Evolutionary conservation across 495 filamentous ascomycete genomes (phyloP).

Genomic region (Clohesyomyces aquaticus): DNA sequence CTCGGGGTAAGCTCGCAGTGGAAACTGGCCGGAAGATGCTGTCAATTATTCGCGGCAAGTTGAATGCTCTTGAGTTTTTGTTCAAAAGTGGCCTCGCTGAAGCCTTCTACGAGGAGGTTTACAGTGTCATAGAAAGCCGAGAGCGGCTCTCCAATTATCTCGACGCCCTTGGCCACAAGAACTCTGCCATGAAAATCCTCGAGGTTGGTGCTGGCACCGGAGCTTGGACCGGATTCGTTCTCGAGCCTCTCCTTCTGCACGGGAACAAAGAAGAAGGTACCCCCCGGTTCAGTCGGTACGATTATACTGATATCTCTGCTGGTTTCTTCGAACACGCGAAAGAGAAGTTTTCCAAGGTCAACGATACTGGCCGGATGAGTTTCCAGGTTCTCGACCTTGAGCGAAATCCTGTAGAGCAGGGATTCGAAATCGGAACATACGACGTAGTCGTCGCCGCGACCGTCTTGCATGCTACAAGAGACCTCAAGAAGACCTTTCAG

Average conservation of each 20-base stretch:
- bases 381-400: background rate
- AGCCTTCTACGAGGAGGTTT: background rate
- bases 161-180: background rate
- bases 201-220: background rate
- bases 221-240: background rate
- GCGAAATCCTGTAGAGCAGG: background rate
- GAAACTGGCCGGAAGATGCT: constrained; percentile 13
- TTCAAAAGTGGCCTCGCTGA: background rate
- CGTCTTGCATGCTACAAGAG: background rate
- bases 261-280: background rate
- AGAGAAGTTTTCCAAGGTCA: background rate
- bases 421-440: background rate
- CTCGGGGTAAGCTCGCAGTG: background rate
- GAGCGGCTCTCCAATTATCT: background rate
- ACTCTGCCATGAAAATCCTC: background rate
- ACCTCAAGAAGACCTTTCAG: background rate
- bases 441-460: background rate
- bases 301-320: background rate
- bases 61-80: background rate
- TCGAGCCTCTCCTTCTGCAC: background rate
- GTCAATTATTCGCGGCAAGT: background rate
- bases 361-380: background rate
- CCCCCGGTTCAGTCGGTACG: background rate
- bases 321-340: background rate
- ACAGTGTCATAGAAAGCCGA: too few relatives aligned